Evolutionary conservation across 306 rosid genomes (phyloP), one percentile per base, ranked within the genome.

Genomic region (Prunus kanzakura): DNA sequence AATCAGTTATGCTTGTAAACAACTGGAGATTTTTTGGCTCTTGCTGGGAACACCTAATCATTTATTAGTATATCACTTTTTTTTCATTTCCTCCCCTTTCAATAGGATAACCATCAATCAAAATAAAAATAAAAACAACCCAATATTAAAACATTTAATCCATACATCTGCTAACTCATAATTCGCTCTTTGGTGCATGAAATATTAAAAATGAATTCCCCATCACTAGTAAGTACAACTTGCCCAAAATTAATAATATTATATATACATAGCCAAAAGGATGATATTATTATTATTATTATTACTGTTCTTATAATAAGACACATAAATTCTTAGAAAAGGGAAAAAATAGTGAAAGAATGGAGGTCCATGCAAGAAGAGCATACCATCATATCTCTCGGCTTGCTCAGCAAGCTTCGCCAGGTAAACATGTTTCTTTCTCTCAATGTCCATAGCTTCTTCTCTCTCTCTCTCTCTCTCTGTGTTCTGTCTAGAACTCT

Each of bases 371-470:
- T 71, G 65, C 65, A 71, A 51, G 77, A 78, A 19, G 61, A 56
- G 0, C 6, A 29, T 85, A 82, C 88, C 86, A 38, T 79, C 86
- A 13, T 85, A 79, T 85, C 88, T 73, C 67, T 82, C 88, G 29
- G 88, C 82, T 73, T 85, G 88, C 62, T 85, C 88, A 4, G 86
- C 82, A 65, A 85, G 83, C 49, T 74, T 82, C 30, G 88, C 88
- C 60, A 22, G 67, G 84, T 82, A 85, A 47, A 73, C 86, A n/a
- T 30, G 80, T 0, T 64, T 78, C 63, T 85, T 84, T 45, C 84
- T 85, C 67, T 75, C 86, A 8, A 54, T 79, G 78, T 80, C 80
- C 87, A 81, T 80, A 67, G 68, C 74, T 52, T 14, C 69, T 38
- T 11, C 41, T 35, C 8, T 6, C 41, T 35, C 41, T 5, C 41